Base-by-base conservation (phyloP, 805 yeast genomes). In the Schizosaccharomyces osmophilus region DNA sequence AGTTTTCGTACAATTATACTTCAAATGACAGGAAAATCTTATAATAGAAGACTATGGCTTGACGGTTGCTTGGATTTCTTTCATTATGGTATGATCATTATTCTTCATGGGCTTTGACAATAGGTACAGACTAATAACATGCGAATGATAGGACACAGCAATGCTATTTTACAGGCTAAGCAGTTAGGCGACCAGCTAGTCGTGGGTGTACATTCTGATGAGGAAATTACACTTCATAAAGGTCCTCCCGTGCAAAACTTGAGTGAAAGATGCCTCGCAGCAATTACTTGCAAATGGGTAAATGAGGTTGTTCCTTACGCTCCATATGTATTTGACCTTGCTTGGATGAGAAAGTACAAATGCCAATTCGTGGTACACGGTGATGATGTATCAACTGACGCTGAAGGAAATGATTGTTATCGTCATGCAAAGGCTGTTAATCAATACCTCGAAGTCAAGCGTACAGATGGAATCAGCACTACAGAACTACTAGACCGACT, bases 61-160 rank as follows among this genome's bases (percentile, higher is more conserved):
- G 98, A 93, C 71, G 98, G 98, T 0, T 93, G 98, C 70, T 93
- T 93, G 73, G 98, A 93, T 71, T 93, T 93, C 73, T 87, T 95
- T 54, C 98, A 93, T 70, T 97, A 93, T 69, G 97, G 95, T 71
- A 72, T 62, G 79, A 45, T 24, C 13, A 19, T 5, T 43, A 17
- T 43, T 19, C 2, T 22, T 5, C 22, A 19, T 36, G 13, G 2
- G 41, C 41, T 36, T 36, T 36, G 41, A 36, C 41, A 36, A 36
- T 4, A 36, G 41, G 11, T 11, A 36, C 3, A 36, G 13, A 36
- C 41, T 36, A 13, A 36, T 36, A 13, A 36, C 8, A 9, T 36
- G 13, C 5, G 17, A 36, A 36, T 36, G 13, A 45, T 45, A 74
- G 78, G 78, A 29, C 98, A 93, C 68, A 95, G 97, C 2, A 97